phyloP scores from a whole-genome alignment of 2,329 filamentous ascomycete genomes.

The Apiospora saccharicola region DNA sequence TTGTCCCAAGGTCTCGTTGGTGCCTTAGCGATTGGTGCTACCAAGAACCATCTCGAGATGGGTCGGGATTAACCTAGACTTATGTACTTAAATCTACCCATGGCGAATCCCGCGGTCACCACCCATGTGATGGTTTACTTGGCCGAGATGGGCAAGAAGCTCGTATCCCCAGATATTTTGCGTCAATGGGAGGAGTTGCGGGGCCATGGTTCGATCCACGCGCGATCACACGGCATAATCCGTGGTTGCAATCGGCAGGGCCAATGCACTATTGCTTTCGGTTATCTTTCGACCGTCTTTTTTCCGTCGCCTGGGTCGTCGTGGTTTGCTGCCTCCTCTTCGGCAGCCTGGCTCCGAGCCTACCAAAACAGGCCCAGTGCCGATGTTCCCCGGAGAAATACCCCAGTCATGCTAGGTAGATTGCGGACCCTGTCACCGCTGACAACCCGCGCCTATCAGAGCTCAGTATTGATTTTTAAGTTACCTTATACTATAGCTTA shows the following conservation, averaged over 20 bases:
- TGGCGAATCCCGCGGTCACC: not conserved
- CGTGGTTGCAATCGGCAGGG: constrained; percentile 1
- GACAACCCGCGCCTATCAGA: constrained; percentile 10
- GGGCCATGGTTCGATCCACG: not conserved
- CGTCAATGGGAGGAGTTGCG: not conserved
- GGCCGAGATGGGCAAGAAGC: not conserved
- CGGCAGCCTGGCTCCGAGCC: constrained; percentile 2
- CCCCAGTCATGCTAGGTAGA: not conserved
- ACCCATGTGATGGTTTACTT: not conserved
- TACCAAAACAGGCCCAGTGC: constrained; percentile 14
- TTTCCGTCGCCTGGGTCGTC: not conserved
- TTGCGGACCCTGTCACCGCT: not conserved
- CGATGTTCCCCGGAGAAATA: constrained; percentile 16
- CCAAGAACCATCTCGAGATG: not conserved
- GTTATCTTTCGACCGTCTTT: constrained; percentile 5
- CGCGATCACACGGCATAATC: not conserved
- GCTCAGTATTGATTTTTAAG: not conserved
- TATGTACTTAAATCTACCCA: not conserved
- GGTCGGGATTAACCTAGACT: not conserved
- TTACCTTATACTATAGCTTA: not conserved
- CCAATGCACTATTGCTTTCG: not conserved
- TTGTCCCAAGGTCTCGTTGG: not conserved
- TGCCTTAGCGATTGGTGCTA: constrained; percentile 9
- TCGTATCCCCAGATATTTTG: not conserved
- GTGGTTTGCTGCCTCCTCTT: not conserved